Evolutionary conservation across 768 basidiomycete genomes (phyloP), one percentile per base, ranked within the genome.

Genomic region (Mycena haematopus): DNA sequence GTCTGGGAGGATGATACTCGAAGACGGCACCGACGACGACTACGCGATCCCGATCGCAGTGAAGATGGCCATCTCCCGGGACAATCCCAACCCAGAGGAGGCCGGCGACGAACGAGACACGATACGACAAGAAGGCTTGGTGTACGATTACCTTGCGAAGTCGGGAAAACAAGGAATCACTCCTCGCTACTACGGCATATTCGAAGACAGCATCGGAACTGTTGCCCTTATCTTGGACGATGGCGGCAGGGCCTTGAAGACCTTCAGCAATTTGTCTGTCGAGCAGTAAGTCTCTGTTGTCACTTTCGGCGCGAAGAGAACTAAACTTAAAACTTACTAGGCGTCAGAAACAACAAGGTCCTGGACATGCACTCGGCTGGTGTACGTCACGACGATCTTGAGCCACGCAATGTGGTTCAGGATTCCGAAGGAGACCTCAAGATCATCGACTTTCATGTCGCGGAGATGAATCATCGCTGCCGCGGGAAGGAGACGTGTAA

Each of bases 391-490:
- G 24, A 52, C 29, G 56, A 66, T 42, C 53, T 66, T 2, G 53
- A 17, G 5, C 58, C 52, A 15, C 52, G 60, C 6, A 66, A 66
- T 19, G 31, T 66, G 10, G 29, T 66, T 24, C 22, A 27, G 38
- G 61, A 62, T 38, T 19, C 45, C 15, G 52, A 36, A 14, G 57
- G 61, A 15, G 46, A 66, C 1, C 35, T 60, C 2, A 46, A 13
- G 24, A 66, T 66, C 61, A 60, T 66, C 19, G 65, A 66, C 52
- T 66, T 66, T 27, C 56, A 62, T 22, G 8, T 59, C 15, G 60
- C 65, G 38, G 13, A 52, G 11, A 27, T 52, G 33, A 15, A 24
- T 6, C 58, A 66, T 45, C n/a, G 50, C 17, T 66, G 65, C 36
- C 27, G 31, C 38, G 65, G 65, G 13, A n/a, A n/a, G n/a, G 44